These are phyloP conservation scores for Talinum fruticosum DNA, from an alignment of 148 eudicot species.

Conservation along the genomic window DNA sequence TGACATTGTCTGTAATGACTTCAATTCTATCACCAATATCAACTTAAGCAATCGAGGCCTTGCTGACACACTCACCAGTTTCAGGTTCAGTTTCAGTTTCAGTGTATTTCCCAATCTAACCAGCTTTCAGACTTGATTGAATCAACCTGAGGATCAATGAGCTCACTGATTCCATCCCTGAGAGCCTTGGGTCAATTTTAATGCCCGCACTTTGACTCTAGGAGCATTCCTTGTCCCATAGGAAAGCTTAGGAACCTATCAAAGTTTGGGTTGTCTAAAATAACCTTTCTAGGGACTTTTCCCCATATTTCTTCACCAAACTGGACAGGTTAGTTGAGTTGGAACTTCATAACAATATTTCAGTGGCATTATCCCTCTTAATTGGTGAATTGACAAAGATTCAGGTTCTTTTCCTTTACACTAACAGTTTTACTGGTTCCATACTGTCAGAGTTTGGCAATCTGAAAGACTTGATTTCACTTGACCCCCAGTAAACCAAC, in stretches of 20 bases:
- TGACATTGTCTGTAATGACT: constrained; percentile 51
- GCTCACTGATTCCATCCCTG: constrained; percentile 40
- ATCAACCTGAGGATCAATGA: too few species aligned
- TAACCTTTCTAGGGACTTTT: constrained; percentile 25
- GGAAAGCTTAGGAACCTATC: constrained; percentile 32
- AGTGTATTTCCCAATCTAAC: constrained; percentile 48
- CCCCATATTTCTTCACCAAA: constrained; percentile 28
- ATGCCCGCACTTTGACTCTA: too few species aligned
- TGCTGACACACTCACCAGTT: constrained; percentile 37
- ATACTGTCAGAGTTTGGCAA: constrained; percentile 39
- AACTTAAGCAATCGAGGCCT: constrained; percentile 30
- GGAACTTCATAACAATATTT: constrained; percentile 35
- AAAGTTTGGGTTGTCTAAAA: constrained; percentile 30
- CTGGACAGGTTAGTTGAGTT: constrained; percentile 35
- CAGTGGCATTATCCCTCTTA: constrained; percentile 33
- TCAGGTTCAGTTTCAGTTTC: constrained; percentile 45
- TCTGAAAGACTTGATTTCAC: constrained; percentile 31
- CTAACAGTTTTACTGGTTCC: constrained; percentile 28
- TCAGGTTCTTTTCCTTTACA: constrained; percentile 25
- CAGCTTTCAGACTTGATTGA: too few species aligned
- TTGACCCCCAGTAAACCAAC: constrained; percentile 30
- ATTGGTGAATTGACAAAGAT: constrained; percentile 31
- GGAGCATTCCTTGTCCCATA: constrained; percentile 24
- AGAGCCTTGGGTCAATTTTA: constrained; percentile 20
- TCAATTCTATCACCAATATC: constrained; percentile 32